These are phyloP conservation scores for Aspergillus carbonarius DNA, from an alignment of 2,329 filamentous ascomycete genomes.

Conservation along the genomic window DNA sequence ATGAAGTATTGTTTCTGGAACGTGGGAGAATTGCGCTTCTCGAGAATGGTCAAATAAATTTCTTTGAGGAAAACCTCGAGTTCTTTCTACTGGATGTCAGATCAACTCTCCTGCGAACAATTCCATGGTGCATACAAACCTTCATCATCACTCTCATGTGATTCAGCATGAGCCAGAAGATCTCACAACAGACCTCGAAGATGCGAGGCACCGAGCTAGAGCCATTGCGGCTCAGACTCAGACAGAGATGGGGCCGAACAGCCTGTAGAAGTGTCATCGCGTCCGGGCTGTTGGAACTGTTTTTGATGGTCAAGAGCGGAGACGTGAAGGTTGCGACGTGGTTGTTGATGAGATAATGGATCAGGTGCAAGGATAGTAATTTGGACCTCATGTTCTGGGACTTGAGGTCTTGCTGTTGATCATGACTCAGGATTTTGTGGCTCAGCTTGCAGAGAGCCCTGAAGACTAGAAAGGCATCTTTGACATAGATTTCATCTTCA, in stretches of 20 bases:
- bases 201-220: slow-evolving; percentile 88
- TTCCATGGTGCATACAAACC: slow-evolving; percentile 49
- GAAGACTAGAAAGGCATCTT: slow-evolving; percentile 96
- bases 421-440: slow-evolving; percentile 83
- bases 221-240: slow-evolving; percentile 92
- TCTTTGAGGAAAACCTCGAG: slow-evolving; percentile 98
- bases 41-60: slow-evolving; percentile 89
- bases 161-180: slow-evolving; percentile 97
- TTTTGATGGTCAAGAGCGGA: slow-evolving; percentile 86
- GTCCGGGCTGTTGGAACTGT: slow-evolving; percentile 78
- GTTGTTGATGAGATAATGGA: slow-evolving; percentile 93
- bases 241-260: slow-evolving; percentile 92
- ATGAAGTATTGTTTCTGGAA: slow-evolving; percentile 94
- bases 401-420: slow-evolving; percentile 88
- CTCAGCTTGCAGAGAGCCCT: slow-evolving; percentile 96
- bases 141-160: slow-evolving; percentile 92
- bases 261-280: slow-evolving; percentile 90
- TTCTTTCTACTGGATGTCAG: slow-evolving; percentile 66
- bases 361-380: slow-evolving; percentile 88
- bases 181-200: slow-evolving; percentile 94
- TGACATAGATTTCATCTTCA: slow-evolving; percentile 94
- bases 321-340: slow-evolving; percentile 89
- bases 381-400: slow-evolving; percentile 98
- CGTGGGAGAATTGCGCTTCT: slow-evolving; percentile 78
- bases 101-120: neutral